Evolutionary conservation across 306 rosid species (phyloP).

Genomic region (Glycine tomentella): DNA sequence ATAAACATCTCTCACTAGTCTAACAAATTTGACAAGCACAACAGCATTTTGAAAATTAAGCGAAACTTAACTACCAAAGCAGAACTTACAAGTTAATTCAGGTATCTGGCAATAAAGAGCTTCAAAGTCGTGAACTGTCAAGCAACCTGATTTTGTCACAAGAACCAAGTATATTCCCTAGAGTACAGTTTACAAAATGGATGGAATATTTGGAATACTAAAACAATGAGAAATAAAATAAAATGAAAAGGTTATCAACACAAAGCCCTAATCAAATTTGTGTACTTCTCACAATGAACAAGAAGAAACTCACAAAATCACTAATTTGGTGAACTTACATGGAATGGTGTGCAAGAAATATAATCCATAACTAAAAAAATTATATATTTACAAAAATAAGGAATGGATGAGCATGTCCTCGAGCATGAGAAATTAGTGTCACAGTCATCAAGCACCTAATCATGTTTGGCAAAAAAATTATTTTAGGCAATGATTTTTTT

Average conservation of each 20-base stretch:
- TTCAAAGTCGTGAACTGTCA: slow-evolving; percentile 86
- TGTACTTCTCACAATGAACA: too few relatives aligned
- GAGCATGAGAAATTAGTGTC: too few relatives aligned
- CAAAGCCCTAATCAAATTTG: slow-evolving; percentile 20
- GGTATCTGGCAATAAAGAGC: slow-evolving; percentile 70
- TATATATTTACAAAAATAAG: too few relatives aligned
- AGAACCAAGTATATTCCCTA: slow-evolving; percentile 90
- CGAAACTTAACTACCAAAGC: slow-evolving; percentile 13
- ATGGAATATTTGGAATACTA: slow-evolving; percentile 16
- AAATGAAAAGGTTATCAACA: slow-evolving; percentile 16
- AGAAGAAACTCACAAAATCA: too few relatives aligned
- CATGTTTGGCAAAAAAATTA: not conserved
- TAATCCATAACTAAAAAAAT: too few relatives aligned
- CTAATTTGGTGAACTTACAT: too few relatives aligned
- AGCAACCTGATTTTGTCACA: slow-evolving; percentile 81
- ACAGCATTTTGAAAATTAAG: slow-evolving; percentile 9
- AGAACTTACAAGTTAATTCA: slow-evolving; percentile 53
- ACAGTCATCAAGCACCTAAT: not conserved
- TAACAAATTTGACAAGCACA: slow-evolving; percentile 2
- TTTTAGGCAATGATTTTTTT: not conserved
- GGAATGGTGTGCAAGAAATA: too few relatives aligned
- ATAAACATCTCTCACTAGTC: not conserved
- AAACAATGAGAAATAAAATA: not conserved
- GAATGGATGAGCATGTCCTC: too few relatives aligned
- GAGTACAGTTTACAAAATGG: slow-evolving; percentile 16